A percentile compares a stretch with the other conserved stretches of the same genome.
Evolutionary conservation across 306 rosid genomes (phyloP).

Genomic region (Prinsepia uniflora): DNA sequence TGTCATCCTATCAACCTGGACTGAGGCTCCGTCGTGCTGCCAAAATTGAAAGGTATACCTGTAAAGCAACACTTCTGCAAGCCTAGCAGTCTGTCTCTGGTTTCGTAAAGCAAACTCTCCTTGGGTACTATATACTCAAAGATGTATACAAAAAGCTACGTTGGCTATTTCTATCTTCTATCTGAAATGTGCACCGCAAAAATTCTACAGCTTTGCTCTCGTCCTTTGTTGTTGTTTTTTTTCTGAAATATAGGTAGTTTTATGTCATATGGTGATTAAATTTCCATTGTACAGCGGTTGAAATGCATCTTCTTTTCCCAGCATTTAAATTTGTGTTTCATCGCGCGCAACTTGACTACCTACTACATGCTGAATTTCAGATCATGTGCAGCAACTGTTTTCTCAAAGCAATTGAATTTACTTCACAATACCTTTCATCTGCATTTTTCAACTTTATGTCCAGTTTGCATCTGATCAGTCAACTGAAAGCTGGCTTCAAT

Average conservation of each 20-base stretch:
- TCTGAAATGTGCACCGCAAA: slow-evolving; percentile 23
- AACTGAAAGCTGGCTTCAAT: neutral
- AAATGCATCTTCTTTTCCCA: neutral
- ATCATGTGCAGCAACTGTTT: neutral
- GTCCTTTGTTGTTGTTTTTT: neutral
- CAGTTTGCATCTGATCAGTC: neutral
- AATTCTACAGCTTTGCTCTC: neutral
- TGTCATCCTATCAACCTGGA: slow-evolving; percentile 5
- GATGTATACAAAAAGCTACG: slow-evolving; percentile 31
- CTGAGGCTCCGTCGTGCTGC: slow-evolving; percentile 28
- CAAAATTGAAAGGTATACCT: slow-evolving; percentile 29
- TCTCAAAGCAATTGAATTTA: neutral
- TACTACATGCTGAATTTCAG: neutral
- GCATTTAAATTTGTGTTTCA: neutral
- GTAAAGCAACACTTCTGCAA: slow-evolving; percentile 36
- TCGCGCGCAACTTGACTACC: neutral
- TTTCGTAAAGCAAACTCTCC: slow-evolving; percentile 13
- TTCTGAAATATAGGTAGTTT: slow-evolving; percentile 4
- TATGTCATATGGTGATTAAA: slow-evolving; percentile 8
- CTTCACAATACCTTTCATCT: neutral
- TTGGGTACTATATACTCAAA: slow-evolving; percentile 28
- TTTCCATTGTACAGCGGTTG: neutral
- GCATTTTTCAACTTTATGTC: neutral
- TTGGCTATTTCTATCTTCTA: slow-evolving; percentile 26
- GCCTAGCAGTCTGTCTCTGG: slow-evolving; percentile 24